Base-by-base conservation (phyloP, 129 eudicot species). In the Escallonia rubra region DNA sequence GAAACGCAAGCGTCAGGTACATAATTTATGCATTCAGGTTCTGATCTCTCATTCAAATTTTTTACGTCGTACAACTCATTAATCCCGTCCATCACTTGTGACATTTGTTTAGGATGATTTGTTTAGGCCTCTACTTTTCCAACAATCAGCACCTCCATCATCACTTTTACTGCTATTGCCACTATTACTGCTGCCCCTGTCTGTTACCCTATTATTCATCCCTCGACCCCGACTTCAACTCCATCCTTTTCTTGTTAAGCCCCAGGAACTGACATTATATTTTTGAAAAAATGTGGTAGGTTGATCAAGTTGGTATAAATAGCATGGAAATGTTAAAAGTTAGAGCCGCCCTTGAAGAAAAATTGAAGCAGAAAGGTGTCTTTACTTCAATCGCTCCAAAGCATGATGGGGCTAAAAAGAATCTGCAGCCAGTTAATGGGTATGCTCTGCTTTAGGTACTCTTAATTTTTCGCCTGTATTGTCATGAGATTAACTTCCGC, bases 271-370 rank as follows among this genome's bases (percentile, higher is more conserved):
- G 12, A 47, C 10, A 38, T 16, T 9, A 16, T 63, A n/a, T 53
- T 49, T 10, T 66, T 16, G 23, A 38, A 51, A n/a, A 34, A 72
- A 46, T 75, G 52, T 78, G 79, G 12, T 83, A 84, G 84, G 78
- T 48, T 72, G 82, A 74, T 47, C 79, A 70, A 80, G 74, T 89
- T 49, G 87, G 92, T 34, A 3, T 53, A 51, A 90, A 93, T 71
- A 93, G 99, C 76, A 81, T 70, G 75, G 83, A 89, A 79, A 93
- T 93, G 99, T 77, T 93, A 63, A 90, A 86, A 76, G 80, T 89
- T 44, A 86, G 99, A 76, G 95, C 99, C 63, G 87, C 90, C 34
- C 95, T 89, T 3, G 99, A 93, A 83, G 95, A 93, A 68, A 93
- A 85, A 74, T 69, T 93, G 77, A 93, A 79, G 82, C 90, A 86